Evolutionary conservation across 352 stramenopile genomes (phyloP).

Genomic region (Globisporangium nagaii): DNA sequence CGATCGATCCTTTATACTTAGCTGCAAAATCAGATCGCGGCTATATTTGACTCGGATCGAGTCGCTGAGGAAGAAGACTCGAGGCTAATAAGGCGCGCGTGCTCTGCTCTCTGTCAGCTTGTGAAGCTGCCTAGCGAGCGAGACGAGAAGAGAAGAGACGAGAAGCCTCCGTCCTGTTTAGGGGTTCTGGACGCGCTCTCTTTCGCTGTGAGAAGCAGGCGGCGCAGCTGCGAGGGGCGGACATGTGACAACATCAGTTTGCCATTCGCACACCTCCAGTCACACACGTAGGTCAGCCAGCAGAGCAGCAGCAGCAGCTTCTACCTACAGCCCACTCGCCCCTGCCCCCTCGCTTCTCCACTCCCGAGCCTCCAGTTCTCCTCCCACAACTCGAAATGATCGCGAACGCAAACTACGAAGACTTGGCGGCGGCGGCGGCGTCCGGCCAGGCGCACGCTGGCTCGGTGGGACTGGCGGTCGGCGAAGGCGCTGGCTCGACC

Average conservation of each 20-base stretch:
- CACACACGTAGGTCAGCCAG: constrained; percentile 8
- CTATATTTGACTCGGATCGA: neutral
- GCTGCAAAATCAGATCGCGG: neutral
- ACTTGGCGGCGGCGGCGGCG: neutral
- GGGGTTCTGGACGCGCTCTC: constrained; percentile 1
- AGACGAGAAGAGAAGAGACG: too few relatives aligned
- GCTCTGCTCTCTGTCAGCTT: too few relatives aligned
- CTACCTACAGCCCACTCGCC: neutral
- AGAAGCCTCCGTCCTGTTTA: too few relatives aligned
- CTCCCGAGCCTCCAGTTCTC: constrained; percentile 8
- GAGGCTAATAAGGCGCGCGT: neutral
- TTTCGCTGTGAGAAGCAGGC: constrained; percentile 11
- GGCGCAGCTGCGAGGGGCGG: constrained; percentile 21
- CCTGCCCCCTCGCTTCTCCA: constrained; percentile 1
- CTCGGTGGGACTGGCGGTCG: constrained; percentile 1
- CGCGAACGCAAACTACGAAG: constrained; percentile 18
- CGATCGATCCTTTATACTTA: neutral
- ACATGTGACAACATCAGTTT: constrained; percentile 45
- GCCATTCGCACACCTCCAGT: constrained; percentile 32
- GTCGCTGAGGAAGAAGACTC: neutral
- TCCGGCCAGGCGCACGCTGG: neutral
- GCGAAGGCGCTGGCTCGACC: neutral
- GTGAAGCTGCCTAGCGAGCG: too few relatives aligned
- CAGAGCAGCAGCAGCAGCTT: constrained; percentile 4
- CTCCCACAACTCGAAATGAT: constrained; percentile 31